A percentile compares a stretch with the other conserved stretches of the same genome.
Conservation (phyloP, 768 basidiomycete species). For the Rossbeevera mucosa region DNA sequence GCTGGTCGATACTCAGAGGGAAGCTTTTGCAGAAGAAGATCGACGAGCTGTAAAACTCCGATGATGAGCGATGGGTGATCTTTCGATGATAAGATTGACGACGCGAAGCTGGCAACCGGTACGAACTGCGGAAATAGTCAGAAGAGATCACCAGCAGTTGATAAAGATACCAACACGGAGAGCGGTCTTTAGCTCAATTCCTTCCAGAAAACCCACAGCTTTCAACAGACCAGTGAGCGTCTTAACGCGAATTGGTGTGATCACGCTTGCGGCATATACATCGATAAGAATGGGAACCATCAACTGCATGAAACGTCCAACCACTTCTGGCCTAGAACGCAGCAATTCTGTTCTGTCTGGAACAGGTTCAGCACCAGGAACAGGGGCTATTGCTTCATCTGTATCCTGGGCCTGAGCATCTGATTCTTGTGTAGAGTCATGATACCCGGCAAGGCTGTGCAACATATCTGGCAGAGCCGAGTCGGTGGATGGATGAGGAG, state of each 20-base stretch:
- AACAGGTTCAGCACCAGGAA: slow-evolving; percentile 31
- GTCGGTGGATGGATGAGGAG: slow-evolving; percentile 28
- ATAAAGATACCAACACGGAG: slow-evolving; percentile 55
- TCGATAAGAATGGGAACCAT: slow-evolving; percentile 94
- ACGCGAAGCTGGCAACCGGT: slow-evolving; percentile 92
- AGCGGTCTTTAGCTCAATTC: slow-evolving; percentile 68
- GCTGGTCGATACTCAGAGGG: slow-evolving; percentile 81
- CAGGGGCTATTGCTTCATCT: slow-evolving; percentile 31
- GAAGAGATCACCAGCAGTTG: not conserved
- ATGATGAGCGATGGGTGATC: slow-evolving; percentile 87
- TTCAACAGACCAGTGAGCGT: slow-evolving; percentile 85
- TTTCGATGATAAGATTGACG: slow-evolving; percentile 87
- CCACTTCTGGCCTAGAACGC: slow-evolving; percentile 67
- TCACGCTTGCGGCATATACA: slow-evolving; percentile 98
- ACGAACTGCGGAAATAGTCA: slow-evolving; percentile 57
- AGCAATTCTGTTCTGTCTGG: slow-evolving; percentile 70
- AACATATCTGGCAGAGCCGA: slow-evolving; percentile 20
- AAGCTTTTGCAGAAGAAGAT: slow-evolving; percentile 81
- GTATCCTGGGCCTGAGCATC: slow-evolving; percentile 42
- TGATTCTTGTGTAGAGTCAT: slow-evolving; percentile 28
- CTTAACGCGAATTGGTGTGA: slow-evolving; percentile 80
- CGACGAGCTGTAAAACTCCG: slow-evolving; percentile 88
- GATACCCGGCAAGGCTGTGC: slow-evolving; percentile 11
- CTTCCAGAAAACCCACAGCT: slow-evolving; percentile 84
- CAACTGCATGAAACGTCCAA: slow-evolving; percentile 80